Evolutionary conservation across 768 basidiomycete species (phyloP).

Genomic region (Panellus pusillus): DNA sequence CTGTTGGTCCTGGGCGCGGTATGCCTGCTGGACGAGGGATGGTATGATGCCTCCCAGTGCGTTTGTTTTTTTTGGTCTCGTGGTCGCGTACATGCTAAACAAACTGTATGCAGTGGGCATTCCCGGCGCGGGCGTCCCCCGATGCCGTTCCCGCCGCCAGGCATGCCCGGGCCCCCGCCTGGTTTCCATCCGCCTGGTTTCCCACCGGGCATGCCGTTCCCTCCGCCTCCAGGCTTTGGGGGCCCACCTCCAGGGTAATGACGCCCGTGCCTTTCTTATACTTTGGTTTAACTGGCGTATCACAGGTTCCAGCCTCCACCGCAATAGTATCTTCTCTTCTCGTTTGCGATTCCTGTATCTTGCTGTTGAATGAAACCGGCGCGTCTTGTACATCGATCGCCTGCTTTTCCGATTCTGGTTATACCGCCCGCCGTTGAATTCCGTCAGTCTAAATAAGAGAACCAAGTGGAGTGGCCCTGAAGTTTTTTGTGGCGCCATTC

Average conservation of each 20-base stretch:
- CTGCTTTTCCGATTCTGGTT: not conserved
- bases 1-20: constrained; percentile 89
- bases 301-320: constrained; percentile 50
- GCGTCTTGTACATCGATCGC: not conserved
- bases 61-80: constrained; percentile 29
- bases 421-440: not conserved
- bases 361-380: constrained; percentile 6
- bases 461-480: not conserved
- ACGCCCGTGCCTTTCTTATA: not conserved
- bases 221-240: constrained; percentile 78
- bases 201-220: constrained; percentile 78
- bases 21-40: constrained; percentile 97
- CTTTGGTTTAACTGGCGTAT: constrained; percentile 5
- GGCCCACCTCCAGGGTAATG: constrained; percentile 84
- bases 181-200: constrained; percentile 85
- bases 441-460: not conserved
- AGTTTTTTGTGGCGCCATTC: too few relatives aligned
- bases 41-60: constrained; percentile 87
- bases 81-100: constrained; percentile 20
- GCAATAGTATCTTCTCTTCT: constrained; percentile 30
- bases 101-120: constrained; percentile 48
- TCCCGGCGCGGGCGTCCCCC: constrained; percentile 66
- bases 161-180: constrained; percentile 85
- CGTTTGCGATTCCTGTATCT: constrained; percentile 14
- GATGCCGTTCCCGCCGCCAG: constrained; percentile 66